Evolutionary conservation across 352 stramenopile species (phyloP).

Genomic region (Globisporangium middletonii): DNA sequence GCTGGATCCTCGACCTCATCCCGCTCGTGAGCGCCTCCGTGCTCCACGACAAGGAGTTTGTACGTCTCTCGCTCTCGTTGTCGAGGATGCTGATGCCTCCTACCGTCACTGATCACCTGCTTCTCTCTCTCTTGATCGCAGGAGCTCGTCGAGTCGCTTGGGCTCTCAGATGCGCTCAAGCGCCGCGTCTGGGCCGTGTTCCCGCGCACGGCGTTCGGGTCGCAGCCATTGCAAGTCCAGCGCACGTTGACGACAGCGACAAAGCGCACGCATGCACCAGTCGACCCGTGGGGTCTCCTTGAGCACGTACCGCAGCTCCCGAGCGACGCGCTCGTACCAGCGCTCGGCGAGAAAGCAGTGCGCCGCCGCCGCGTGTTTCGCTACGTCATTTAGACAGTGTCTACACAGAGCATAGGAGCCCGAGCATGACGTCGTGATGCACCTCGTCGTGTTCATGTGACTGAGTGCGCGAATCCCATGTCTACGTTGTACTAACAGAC

Average conservation of each 20-base stretch:
- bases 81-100: too few relatives aligned
- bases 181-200: constrained; percentile 66
- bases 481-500: too few relatives aligned
- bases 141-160: constrained; percentile 63
- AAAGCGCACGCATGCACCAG: constrained; percentile 23
- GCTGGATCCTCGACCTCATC: constrained; percentile 85
- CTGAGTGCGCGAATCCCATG: too few relatives aligned
- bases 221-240: constrained; percentile 21
- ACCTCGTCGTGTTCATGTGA: too few relatives aligned
- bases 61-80: constrained; percentile 23
- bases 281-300: constrained; percentile 75
- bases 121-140: constrained; percentile 10
- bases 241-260: background rate
- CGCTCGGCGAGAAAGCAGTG: constrained; percentile 31
- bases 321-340: constrained; percentile 49
- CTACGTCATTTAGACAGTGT: constrained; percentile 23
- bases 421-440: too few relatives aligned
- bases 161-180: constrained; percentile 53
- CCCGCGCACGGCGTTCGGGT: constrained; percentile 36
- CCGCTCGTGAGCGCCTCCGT: constrained; percentile 68
- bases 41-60: constrained; percentile 68
- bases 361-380: constrained; percentile 67
- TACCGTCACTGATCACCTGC: too few relatives aligned
- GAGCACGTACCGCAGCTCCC: constrained; percentile 66
- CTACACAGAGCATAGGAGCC: too few relatives aligned